Conservation (phyloP, 306 rosid genomes). For the Cucumis cinereus region DNA sequence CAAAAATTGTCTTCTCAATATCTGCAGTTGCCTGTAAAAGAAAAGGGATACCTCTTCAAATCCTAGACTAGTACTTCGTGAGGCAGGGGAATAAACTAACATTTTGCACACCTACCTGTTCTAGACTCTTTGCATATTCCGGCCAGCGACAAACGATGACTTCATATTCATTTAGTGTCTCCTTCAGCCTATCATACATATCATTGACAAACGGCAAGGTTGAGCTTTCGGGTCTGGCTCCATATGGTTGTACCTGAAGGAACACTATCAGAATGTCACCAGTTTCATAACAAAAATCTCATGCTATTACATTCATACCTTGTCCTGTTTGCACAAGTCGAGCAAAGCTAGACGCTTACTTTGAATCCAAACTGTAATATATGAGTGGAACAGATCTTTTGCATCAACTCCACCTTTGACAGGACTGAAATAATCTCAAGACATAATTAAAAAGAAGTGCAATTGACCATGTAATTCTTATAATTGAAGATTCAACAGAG, state of each 20-base stretch:
- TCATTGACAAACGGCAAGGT: slow-evolving; percentile 94
- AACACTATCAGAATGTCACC: neutral
- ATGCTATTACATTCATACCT: slow-evolving; percentile 62
- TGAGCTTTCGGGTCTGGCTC: slow-evolving; percentile 74
- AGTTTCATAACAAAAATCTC: slow-evolving; percentile 16
- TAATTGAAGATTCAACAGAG: neutral
- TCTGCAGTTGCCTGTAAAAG: slow-evolving; percentile 63
- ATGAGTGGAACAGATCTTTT: slow-evolving; percentile 82
- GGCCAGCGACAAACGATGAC: slow-evolving; percentile 97
- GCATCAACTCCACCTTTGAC: slow-evolving; percentile 90
- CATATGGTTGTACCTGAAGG: slow-evolving; percentile 14
- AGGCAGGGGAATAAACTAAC: neutral
- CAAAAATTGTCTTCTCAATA: slow-evolving; percentile 73
- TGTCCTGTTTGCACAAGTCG: slow-evolving; percentile 78
- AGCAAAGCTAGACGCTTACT: slow-evolving; percentile 73
- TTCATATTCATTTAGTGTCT: slow-evolving; percentile 69
- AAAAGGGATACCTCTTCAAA: neutral
- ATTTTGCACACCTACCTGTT: slow-evolving; percentile 55
- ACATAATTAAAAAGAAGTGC: neutral
- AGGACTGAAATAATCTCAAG: slow-evolving; percentile 29
- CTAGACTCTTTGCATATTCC: slow-evolving; percentile 66
- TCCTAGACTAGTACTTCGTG: neutral
- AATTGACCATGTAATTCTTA: neutral
- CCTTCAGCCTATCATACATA: slow-evolving; percentile 81
- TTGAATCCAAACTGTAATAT: slow-evolving; percentile 84